Percentiles rank a stretch among this genome's conserved stretches.
These are phyloP conservation scores for Epichloe gansuensis DNA, from an alignment of 2,329 filamentous ascomycete genomes.

Conservation along the genomic window DNA sequence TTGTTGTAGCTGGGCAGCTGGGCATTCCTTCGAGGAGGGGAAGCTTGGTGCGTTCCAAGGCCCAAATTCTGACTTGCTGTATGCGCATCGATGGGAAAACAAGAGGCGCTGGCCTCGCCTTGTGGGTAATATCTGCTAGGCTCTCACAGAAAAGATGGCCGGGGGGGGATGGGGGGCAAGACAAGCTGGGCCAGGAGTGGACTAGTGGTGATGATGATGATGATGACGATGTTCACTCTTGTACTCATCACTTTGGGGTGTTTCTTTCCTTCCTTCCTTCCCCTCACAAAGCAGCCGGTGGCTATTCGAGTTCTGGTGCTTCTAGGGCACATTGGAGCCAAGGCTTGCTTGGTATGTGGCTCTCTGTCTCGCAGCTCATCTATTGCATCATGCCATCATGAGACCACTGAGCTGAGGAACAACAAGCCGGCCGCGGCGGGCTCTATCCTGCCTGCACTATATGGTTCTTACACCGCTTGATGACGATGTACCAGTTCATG, in stretches of 20 bases:
- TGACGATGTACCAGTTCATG: neutral
- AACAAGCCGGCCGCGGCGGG: neutral
- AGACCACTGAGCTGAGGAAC: neutral
- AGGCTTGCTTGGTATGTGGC: slow-evolving; percentile 1
- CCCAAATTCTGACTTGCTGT: neutral
- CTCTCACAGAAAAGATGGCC: neutral
- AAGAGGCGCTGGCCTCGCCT: neutral
- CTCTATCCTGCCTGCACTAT: neutral
- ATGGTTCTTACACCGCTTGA: neutral
- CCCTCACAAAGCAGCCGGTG: neutral
- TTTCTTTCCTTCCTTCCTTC: neutral
- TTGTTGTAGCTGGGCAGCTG: slow-evolving; percentile 2
- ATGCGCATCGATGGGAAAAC: neutral
- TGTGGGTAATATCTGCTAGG: neutral
- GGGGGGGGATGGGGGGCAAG: neutral
- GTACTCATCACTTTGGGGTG: neutral
- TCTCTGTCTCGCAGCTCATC: neutral
- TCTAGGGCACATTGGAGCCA: neutral
- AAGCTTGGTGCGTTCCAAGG: neutral
- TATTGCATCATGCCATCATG: slow-evolving; percentile 4
- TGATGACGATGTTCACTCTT: neutral
- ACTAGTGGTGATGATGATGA: neutral
- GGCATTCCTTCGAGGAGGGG: slow-evolving; percentile 8
- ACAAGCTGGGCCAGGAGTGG: neutral
- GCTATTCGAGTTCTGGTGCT: neutral